Evolutionary conservation across 345 rosid genomes (phyloP), one percentile per base, ranked within the genome.

Genomic region (Jatropha curcas): DNA sequence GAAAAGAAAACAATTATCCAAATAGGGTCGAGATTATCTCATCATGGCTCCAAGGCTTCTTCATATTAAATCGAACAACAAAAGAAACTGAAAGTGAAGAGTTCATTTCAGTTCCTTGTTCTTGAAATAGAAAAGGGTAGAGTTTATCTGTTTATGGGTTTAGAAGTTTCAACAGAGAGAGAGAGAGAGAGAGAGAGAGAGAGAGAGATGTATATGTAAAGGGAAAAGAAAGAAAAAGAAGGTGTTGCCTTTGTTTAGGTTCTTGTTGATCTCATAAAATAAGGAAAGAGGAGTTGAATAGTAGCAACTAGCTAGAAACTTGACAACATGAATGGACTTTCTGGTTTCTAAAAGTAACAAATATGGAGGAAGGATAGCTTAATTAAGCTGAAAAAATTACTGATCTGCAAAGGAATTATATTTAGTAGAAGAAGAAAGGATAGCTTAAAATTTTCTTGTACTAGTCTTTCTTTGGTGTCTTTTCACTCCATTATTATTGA

Each of bases 41-140:
- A 78, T 74, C 66, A 30, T 70, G 45, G 50, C 41, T 77, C 48
- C 59, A 61, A 8, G 34, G 22, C 53, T 63, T 56, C 52, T 64
- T 64, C 17, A 68, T 51, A 17, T 57, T 27, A 65, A 84, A 84
- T 85, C 89, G 84, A 68, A 81, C 87, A 46, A 81, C 84, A 39
- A 86, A 84, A 52, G 77, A 78, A 37, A 88, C 39, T 22, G 86
- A 46, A 46, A 81, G 76, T 51, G 75, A 73, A 77, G 73, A 82
- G 50, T 82, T 79, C 80, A 82, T 85, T 34, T 68, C 75, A 37
- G 1, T 41, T 41, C 11, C 67, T 69, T 74, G 46, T 62, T 41
- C 13, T 41, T n/a, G n/a, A n/a, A n/a, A n/a, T n/a, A n/a, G n/a
- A n/a, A n/a, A n/a, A n/a, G n/a, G n/a, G n/a, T n/a, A n/a, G n/a